Evolutionary conservation across 352 stramenopile species (phyloP).

Genomic region (Peronospora farinosa): DNA sequence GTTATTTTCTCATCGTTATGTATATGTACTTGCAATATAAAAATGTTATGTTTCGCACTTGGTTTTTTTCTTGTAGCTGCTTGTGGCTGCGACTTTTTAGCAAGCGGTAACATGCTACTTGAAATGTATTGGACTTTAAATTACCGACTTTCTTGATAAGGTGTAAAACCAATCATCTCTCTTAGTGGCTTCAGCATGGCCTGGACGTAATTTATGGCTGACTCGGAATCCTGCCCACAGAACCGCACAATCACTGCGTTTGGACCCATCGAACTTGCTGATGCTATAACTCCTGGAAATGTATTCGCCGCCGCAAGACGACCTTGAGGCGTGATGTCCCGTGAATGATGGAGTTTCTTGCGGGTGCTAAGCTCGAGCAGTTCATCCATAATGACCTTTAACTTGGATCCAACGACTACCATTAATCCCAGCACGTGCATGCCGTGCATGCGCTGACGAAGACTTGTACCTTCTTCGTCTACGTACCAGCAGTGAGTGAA

Average conservation of each 20-base stretch:
- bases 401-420: slow-evolving; percentile 50
- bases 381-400: slow-evolving; percentile 46
- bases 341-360: slow-evolving; percentile 62
- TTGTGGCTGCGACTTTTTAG: not conserved
- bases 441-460: slow-evolving; percentile 67
- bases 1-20: no score
- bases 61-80: not conserved
- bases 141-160: slow-evolving; percentile 76
- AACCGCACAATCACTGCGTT: slow-evolving; percentile 73
- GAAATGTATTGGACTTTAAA: not conserved
- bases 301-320: slow-evolving; percentile 41
- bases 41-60: not conserved
- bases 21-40: no score
- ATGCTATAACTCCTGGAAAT: slow-evolving; percentile 52
- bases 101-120: not conserved
- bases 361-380: slow-evolving; percentile 62
- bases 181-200: slow-evolving; percentile 51
- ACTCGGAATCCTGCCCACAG: slow-evolving; percentile 55
- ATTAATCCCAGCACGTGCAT: slow-evolving; percentile 70
- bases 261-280: slow-evolving; percentile 56
- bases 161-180: slow-evolving; percentile 50
- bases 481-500: not conserved
- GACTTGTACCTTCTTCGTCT: slow-evolving; percentile 65
- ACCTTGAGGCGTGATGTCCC: slow-evolving; percentile 69
- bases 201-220: slow-evolving; percentile 53